phyloP scores from a whole-genome alignment of 306 rosid genomes.

The Acacia crassicarpa region DNA sequence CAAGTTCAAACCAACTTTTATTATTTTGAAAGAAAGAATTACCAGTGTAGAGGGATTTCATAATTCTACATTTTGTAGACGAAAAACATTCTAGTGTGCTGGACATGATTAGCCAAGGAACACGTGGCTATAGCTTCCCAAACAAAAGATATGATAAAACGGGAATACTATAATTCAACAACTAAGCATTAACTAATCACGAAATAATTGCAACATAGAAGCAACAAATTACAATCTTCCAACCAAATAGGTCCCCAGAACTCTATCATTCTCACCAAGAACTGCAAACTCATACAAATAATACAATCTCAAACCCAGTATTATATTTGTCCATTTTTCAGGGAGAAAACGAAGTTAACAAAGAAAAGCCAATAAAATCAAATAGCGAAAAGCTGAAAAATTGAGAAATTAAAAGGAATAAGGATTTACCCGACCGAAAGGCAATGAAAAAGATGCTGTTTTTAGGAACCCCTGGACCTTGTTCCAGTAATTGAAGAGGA shows the following conservation, averaged over 20 bases:
- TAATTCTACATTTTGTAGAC: not conserved
- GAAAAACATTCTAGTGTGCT: not conserved
- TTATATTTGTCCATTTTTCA: not conserved
- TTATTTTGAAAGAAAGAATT: not conserved
- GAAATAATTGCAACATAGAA: not conserved
- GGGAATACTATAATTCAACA: not conserved
- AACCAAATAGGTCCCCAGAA: not conserved
- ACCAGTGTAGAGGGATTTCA: not conserved
- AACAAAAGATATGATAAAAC: not conserved
- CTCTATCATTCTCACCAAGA: not conserved
- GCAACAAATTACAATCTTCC: not conserved
- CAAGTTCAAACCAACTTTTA: not conserved
- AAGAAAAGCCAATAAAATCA: not conserved
- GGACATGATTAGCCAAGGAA: not conserved
- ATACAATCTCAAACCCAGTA: not conserved
- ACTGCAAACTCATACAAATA: not conserved
- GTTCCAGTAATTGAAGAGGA: not conserved
- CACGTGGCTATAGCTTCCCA: not conserved
- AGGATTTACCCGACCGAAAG: constrained; percentile 24
- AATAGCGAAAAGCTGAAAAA: not conserved
- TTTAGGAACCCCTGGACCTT: not conserved
- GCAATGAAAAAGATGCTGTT: constrained; percentile 20
- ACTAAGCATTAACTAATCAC: not conserved
- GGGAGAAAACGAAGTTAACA: not conserved
- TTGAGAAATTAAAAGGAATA: not conserved